Percentiles rank a stretch among this genome's conserved stretches.
phyloP scores from a whole-genome alignment of 2,329 filamentous ascomycete genomes.

The Ascochyta clinopodiicola region DNA sequence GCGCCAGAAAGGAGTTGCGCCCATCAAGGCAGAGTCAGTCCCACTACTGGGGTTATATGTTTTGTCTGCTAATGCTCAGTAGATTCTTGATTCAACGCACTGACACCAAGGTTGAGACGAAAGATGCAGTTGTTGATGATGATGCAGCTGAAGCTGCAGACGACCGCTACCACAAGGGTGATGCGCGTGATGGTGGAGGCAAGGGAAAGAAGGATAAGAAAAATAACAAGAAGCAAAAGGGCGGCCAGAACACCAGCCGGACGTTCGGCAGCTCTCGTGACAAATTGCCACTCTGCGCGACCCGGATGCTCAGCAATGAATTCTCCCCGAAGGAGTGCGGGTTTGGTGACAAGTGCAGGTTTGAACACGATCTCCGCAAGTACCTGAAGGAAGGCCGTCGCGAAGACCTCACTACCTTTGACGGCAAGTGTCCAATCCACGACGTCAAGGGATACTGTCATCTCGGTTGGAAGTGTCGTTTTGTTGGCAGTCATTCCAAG shows the following conservation, averaged over 20 bases:
- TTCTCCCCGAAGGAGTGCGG: conserved; percentile 79
- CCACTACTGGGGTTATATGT: not conserved
- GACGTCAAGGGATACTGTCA: conserved; percentile 77
- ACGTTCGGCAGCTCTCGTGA: conserved; percentile 83
- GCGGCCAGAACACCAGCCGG: conserved; percentile 83
- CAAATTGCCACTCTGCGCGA: conserved; percentile 77
- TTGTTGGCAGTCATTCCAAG: conserved; percentile 83
- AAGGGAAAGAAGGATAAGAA: conserved; percentile 56
- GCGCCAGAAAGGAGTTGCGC: conserved; percentile 64
- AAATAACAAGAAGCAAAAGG: conserved; percentile 67
- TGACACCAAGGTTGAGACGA: conserved; percentile 33
- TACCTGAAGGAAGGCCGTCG: conserved; percentile 84
- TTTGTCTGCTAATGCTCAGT: conserved; percentile 1
- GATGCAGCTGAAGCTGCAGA: conserved; percentile 66
- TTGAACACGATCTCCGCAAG: conserved; percentile 81
- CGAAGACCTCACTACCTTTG: conserved; percentile 77
- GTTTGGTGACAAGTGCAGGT: conserved; percentile 81
- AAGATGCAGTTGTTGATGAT: conserved; percentile 53
- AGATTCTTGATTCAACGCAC: conserved; percentile 45
- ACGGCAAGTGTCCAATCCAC: conserved; percentile 81
- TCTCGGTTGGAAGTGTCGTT: conserved; percentile 93
- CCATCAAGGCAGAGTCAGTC: conserved; percentile 72
- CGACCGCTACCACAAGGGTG: conserved; percentile 51
- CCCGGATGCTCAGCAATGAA: conserved; percentile 73
- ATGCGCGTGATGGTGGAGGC: conserved; percentile 45